phyloP scores from a whole-genome alignment of 495 filamentous ascomycete species.

The Aspergillus hancockii region DNA sequence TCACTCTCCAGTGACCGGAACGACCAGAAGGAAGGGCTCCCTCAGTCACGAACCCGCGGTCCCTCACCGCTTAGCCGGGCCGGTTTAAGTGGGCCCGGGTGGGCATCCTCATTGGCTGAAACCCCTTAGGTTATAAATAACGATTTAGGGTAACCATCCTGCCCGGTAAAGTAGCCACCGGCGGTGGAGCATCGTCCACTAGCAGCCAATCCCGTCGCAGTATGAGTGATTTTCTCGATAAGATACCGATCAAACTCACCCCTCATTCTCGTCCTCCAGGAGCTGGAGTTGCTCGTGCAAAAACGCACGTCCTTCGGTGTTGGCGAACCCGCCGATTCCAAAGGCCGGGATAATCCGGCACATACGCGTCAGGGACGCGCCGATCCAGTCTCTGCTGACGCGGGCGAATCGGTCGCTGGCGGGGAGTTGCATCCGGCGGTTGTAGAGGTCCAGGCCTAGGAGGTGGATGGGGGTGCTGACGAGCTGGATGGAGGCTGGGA shows the following conservation, averaged over 20 bases:
- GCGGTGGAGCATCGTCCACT: neutral
- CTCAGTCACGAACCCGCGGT: too few species aligned
- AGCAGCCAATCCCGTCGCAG: neutral
- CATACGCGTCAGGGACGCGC: slow-evolving; percentile 72
- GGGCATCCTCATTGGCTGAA: neutral
- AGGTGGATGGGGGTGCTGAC: slow-evolving; percentile 82
- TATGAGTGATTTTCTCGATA: neutral
- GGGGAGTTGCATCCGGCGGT: slow-evolving; percentile 49
- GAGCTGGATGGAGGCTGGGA: slow-evolving; percentile 77
- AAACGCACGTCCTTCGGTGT: slow-evolving; percentile 54
- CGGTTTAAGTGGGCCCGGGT: too few species aligned
- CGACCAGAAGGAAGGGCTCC: too few species aligned
- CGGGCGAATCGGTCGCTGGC: slow-evolving; percentile 58
- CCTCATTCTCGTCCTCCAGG: slow-evolving; percentile 1
- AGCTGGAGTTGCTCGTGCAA: slow-evolving; percentile 29
- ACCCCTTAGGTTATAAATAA: neutral
- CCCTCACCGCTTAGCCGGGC: too few species aligned
- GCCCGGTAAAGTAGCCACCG: neutral
- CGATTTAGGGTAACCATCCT: neutral
- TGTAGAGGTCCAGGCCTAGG: slow-evolving; percentile 83
- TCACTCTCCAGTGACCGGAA: too few species aligned
- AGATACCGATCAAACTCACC: neutral
- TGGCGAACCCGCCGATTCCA: slow-evolving; percentile 85
- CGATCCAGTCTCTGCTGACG: slow-evolving; percentile 71
- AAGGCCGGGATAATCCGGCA: slow-evolving; percentile 88